These are phyloP conservation scores for Ogataea chonburiensis DNA, from an alignment of 805 yeast species.

Conservation along the genomic window DNA sequence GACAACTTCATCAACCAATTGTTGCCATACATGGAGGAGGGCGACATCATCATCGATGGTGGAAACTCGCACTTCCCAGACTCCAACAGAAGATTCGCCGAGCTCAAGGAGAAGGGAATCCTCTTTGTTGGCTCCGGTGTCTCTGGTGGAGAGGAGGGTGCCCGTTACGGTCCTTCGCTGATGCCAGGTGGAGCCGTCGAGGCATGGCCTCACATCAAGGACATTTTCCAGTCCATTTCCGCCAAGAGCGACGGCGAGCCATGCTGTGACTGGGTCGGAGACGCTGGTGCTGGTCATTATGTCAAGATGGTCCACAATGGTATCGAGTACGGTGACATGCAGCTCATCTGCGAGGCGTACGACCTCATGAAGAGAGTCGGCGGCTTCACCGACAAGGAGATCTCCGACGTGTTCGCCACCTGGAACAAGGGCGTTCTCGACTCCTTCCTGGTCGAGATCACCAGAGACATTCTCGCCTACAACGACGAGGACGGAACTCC, in stretches of 20 bases:
- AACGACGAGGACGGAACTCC: conserved; percentile 90
- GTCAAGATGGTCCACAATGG: conserved; percentile 99
- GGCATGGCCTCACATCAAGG: conserved; percentile 99
- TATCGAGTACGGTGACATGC: conserved; percentile 99
- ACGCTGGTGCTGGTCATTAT: conserved; percentile 98
- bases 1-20: conserved; percentile 87
- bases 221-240: conserved; percentile 91
- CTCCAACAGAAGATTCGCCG: conserved; percentile 93
- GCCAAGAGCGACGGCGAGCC: conserved; percentile 99
- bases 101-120: conserved; percentile 82
- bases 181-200: conserved; percentile 99
- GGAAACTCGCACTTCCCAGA: conserved; percentile 99
- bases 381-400: conserved; percentile 85
- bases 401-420: conserved; percentile 83
- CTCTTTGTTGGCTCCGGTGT: conserved; percentile 98
- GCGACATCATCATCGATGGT: conserved; percentile 98
- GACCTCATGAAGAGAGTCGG: conserved; percentile 94
- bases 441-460: conserved; percentile 94
- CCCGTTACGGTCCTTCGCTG: conserved; percentile 97
- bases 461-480: conserved; percentile 89
- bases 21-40: conserved; percentile 88
- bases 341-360: conserved; percentile 96
- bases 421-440: conserved; percentile 99
- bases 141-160: conserved; percentile 99
- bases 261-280: conserved; percentile 99